Conservation (phyloP, 2,329 filamentous ascomycete species). For the Aaosphaeria arxii region DNA sequence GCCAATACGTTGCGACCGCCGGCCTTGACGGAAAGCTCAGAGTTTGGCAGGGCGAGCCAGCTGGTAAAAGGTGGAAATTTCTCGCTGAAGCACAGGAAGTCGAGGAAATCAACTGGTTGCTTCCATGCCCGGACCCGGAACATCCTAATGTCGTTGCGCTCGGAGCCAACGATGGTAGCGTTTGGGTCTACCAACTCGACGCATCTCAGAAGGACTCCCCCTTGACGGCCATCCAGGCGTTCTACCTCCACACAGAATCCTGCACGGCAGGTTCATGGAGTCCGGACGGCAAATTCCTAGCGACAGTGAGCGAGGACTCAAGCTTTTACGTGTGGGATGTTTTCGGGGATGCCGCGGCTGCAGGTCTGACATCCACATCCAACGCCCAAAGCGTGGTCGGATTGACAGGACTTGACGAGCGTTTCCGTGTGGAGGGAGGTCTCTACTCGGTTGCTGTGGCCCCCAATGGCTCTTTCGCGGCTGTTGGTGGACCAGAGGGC, state of each 20-base stretch:
- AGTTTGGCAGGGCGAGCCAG: conserved; percentile 58
- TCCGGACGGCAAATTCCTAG: conserved; percentile 78
- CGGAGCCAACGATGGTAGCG: conserved; percentile 84
- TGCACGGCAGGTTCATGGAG: conserved; percentile 93
- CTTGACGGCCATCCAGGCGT: conserved; percentile 82
- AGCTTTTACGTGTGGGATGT: conserved; percentile 92
- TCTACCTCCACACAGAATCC: conserved; percentile 82
- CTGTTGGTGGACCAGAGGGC: conserved; percentile 84
- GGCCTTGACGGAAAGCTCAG: conserved; percentile 83
- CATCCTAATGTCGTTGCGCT: conserved; percentile 82
- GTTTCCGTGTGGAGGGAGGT: conserved; percentile 88
- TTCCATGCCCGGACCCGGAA: conserved; percentile 66
- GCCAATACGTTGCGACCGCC: conserved; percentile 81
- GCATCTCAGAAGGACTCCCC: conserved; percentile 57
- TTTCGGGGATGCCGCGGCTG: conserved; percentile 72
- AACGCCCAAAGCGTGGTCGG: conserved; percentile 67
- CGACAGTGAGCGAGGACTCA: conserved; percentile 84
- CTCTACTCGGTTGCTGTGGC: conserved; percentile 85
- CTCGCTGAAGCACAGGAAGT: conserved; percentile 82
- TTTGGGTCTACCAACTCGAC: conserved; percentile 94
- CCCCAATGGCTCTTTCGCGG: conserved; percentile 74
- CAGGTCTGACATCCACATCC: conserved; percentile 55
- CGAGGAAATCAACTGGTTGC: conserved; percentile 91
- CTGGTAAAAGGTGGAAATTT: conserved; percentile 59
- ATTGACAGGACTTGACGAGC: conserved; percentile 77